These are phyloP conservation scores for Fusarium mexicanum DNA, from an alignment of 2,329 filamentous ascomycete species.

Conservation along the genomic window DNA sequence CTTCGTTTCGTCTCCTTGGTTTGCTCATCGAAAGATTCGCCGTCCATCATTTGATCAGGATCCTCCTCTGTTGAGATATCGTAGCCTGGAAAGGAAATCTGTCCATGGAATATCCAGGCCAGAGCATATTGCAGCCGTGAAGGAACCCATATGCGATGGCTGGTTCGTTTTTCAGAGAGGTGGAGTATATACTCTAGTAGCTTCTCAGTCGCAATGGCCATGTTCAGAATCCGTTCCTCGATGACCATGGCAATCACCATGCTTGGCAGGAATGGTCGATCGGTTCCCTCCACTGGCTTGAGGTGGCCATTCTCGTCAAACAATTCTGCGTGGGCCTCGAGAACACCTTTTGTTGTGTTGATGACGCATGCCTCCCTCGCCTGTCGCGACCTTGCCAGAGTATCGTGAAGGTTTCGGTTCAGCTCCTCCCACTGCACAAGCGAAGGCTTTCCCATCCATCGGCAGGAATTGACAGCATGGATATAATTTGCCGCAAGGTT, in stretches of 20 bases:
- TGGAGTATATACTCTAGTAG: constrained; percentile 51
- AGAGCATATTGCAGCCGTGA: constrained; percentile 51
- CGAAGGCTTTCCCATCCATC: constrained; percentile 44
- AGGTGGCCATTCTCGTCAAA: constrained; percentile 55
- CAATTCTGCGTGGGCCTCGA: constrained; percentile 51
- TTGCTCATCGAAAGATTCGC: constrained; percentile 43
- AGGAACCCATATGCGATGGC: constrained; percentile 55
- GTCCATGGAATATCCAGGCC: constrained; percentile 49
- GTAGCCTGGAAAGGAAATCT: constrained; percentile 25
- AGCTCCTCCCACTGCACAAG: constrained; percentile 37
- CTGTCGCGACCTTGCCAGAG: constrained; percentile 40
- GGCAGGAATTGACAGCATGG: constrained; percentile 42
- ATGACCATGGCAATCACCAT: constrained; percentile 59
- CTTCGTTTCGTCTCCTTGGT: constrained; percentile 49
- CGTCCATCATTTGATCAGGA: constrained; percentile 35
- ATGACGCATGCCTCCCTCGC: constrained; percentile 41
- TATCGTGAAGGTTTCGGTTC: constrained; percentile 25
- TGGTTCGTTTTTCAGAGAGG: constrained; percentile 49
- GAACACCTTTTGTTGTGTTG: constrained; percentile 53
- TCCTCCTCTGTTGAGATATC: constrained; percentile 30
- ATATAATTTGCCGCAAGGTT: constrained; percentile 40
- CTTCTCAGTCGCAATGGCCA: constrained; percentile 42
- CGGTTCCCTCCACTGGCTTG: constrained; percentile 37
- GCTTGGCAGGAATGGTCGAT: constrained; percentile 47
- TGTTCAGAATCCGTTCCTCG: constrained; percentile 53